phyloP scores from a whole-genome alignment of 148 eudicot species.

The Fagopyrum tataricum region DNA sequence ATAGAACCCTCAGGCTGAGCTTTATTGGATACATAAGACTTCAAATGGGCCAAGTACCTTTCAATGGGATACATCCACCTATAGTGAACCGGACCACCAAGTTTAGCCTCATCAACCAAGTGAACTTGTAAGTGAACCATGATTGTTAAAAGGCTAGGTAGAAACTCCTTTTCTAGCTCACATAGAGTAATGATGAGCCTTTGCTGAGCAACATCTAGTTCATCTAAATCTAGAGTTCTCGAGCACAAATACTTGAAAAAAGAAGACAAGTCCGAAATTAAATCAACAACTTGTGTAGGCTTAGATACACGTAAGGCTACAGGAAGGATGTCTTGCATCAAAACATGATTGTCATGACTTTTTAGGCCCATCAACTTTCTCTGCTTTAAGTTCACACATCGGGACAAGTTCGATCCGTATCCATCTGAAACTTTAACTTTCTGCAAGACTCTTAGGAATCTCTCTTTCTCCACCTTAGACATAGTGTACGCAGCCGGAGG shows the following conservation, averaged over 20 bases:
- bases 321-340: slow-evolving; percentile 11
- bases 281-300: background rate
- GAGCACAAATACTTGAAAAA: slow-evolving; percentile 12
- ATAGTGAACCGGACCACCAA: slow-evolving; percentile 12
- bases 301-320: background rate
- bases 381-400: slow-evolving; percentile 6
- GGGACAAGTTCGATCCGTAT: background rate
- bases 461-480: background rate
- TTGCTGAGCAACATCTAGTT: background rate
- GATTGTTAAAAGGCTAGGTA: slow-evolving; percentile 11
- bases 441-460: background rate
- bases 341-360: background rate
- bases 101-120: slow-evolving; percentile 4
- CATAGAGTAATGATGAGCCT: background rate
- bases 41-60: slow-evolving; percentile 8
- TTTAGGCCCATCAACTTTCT: slow-evolving; percentile 13
- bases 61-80: background rate
- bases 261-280: background rate
- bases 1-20: no score
- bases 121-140: slow-evolving; percentile 14
- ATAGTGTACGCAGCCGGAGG: slow-evolving; percentile 8
- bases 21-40: background rate
- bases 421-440: slow-evolving; percentile 13
- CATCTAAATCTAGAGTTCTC: background rate
- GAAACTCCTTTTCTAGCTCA: slow-evolving; percentile 13